Conservation (phyloP, 176 grass and related monocot species). For the sorghum (Sorghum bicolor) region DNA sequence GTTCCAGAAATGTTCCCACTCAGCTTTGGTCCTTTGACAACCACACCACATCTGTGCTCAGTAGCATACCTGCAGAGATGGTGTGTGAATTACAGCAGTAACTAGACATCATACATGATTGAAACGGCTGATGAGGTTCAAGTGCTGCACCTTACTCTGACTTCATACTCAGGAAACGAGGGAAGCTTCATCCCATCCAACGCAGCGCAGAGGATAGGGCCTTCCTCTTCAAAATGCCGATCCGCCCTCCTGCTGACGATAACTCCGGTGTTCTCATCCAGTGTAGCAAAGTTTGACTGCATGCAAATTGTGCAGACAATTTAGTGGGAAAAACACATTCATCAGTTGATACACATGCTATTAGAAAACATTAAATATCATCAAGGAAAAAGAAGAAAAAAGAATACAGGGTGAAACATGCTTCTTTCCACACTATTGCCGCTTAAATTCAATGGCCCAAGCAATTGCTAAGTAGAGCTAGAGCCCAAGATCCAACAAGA, state of each 20-base stretch:
- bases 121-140: background rate
- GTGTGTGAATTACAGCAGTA: background rate
- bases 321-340: background rate
- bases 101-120: background rate
- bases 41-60: constrained; percentile 91
- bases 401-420: background rate
- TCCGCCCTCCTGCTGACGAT: constrained; percentile 75
- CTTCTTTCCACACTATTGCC: background rate
- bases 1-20: constrained; percentile 99
- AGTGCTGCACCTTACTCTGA: constrained; percentile 76
- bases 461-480: background rate
- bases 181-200: constrained; percentile 86
- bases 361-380: background rate
- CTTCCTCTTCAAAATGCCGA: constrained; percentile 97
- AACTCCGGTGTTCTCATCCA: constrained; percentile 73
- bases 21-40: constrained; percentile 91
- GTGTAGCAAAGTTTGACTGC: constrained; percentile 91
- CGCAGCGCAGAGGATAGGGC: constrained; percentile 66
- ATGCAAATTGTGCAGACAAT: background rate
- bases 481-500: background rate
- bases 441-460: background rate
- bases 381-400: background rate
- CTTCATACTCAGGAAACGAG: constrained; percentile 77
- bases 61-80: constrained; percentile 74
- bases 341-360: background rate